phyloP scores from a whole-genome alignment of 2,329 filamentous ascomycete species.

The Aschersonia sp. region DNA sequence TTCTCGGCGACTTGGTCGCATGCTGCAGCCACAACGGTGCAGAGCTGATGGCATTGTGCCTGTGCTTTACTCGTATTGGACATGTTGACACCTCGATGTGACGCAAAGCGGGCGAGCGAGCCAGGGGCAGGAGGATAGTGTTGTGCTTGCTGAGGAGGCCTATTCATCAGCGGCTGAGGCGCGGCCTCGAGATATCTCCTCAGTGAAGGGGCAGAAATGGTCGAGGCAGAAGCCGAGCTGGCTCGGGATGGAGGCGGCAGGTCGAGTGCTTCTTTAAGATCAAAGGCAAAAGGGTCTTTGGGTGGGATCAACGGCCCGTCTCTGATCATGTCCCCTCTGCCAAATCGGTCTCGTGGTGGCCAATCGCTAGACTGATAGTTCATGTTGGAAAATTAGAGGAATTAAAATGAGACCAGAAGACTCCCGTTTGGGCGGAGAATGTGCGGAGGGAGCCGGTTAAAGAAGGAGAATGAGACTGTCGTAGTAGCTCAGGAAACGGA shows the following conservation, averaged over 20 bases:
- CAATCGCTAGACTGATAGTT: conserved; percentile 2
- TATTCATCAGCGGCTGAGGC: background rate
- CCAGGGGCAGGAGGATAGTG: background rate
- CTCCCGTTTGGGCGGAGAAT: background rate
- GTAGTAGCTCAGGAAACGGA: background rate
- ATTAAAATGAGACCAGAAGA: background rate
- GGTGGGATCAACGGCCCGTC: conserved; percentile 1
- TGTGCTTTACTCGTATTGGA: conserved; percentile 13
- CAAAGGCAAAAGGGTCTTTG: conserved; percentile 3
- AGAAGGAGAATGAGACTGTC: background rate
- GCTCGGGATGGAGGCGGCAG: conserved; percentile 2
- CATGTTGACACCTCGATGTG: conserved; percentile 5
- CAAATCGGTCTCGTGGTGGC: background rate
- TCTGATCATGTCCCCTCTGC: background rate
- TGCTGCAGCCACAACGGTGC: conserved; percentile 41
- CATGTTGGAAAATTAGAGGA: conserved; percentile 1
- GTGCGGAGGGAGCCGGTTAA: background rate
- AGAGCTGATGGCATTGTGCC: conserved; percentile 25
- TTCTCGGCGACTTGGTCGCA: conserved; percentile 50
- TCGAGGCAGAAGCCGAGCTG: conserved; percentile 3
- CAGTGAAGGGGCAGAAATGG: conserved; percentile 1
- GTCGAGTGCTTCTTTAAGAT: conserved; percentile 5
- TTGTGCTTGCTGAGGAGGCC: background rate
- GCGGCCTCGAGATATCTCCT: conserved; percentile 2
- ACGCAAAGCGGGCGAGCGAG: background rate